These are phyloP conservation scores for Tuctoria greenei DNA, from an alignment of 176 grass and related monocot species.

Conservation along the genomic window DNA sequence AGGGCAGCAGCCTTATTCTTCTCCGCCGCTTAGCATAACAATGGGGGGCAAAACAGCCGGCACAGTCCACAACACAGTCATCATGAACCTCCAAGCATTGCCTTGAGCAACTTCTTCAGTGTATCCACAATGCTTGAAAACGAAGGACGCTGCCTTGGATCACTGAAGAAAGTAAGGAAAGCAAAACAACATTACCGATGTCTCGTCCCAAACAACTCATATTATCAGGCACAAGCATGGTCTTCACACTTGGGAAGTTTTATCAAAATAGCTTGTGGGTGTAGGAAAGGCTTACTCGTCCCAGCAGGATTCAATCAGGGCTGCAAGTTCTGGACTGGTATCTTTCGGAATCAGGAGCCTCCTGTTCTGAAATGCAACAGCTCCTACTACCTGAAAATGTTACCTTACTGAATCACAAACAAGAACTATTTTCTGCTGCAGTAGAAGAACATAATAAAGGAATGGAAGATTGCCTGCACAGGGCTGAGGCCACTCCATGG, in stretches of 20 bases:
- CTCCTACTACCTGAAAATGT: constrained; percentile 72
- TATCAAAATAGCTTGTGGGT: background rate
- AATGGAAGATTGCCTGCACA: constrained; percentile 53
- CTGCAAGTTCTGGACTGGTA: constrained; percentile 53
- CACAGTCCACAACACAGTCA: background rate
- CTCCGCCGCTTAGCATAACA: constrained; percentile 11
- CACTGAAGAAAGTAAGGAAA: constrained; percentile 43
- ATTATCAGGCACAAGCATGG: background rate
- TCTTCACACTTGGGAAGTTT: background rate
- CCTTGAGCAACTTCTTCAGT: constrained; percentile 72
- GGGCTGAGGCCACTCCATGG: constrained; percentile 85
- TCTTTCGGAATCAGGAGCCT: constrained; percentile 67
- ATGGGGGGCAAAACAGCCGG: background rate
- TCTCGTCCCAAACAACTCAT: background rate
- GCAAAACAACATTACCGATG: background rate
- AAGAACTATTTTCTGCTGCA: background rate
- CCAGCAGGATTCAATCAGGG: constrained; percentile 89
- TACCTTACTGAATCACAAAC: constrained; percentile 3
- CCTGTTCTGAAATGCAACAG: constrained; percentile 93
- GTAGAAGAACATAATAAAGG: background rate
- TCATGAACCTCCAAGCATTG: constrained; percentile 54
- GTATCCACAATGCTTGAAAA: constrained; percentile 87
- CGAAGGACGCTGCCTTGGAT: constrained; percentile 74
- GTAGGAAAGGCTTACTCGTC: constrained; percentile 59
- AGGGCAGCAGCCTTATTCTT: constrained; percentile 22